phyloP scores from a whole-genome alignment of 2,329 filamentous ascomycete species.

The Xylariales sp. region DNA sequence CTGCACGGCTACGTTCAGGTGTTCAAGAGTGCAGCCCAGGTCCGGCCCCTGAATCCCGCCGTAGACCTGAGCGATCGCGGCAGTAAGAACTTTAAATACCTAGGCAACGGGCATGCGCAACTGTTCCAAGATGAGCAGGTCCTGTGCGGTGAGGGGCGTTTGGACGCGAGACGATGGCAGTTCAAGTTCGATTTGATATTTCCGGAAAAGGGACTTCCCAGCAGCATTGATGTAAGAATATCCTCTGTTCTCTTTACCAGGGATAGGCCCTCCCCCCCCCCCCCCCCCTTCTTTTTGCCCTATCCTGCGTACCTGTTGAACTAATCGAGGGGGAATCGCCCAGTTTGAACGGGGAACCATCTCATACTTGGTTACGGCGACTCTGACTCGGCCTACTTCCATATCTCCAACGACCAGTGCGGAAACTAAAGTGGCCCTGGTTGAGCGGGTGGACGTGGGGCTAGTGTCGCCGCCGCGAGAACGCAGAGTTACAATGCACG shows the following conservation, averaged over 20 bases:
- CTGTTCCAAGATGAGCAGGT: constrained; percentile 81
- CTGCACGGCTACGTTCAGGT: constrained; percentile 77
- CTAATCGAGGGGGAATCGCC: no score
- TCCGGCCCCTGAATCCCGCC: constrained; percentile 36
- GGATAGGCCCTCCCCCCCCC: no score
- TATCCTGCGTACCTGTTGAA: no score
- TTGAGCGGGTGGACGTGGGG: constrained; percentile 83
- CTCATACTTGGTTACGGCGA: constrained; percentile 85
- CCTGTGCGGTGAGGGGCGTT: constrained; percentile 70
- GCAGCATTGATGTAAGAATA: constrained; percentile 82
- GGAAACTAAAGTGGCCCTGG: constrained; percentile 73
- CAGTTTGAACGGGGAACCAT: constrained; percentile 96
- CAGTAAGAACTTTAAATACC: constrained; percentile 48
- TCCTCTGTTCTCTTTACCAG: constrained; percentile 2
- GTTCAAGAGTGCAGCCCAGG: constrained; percentile 62
- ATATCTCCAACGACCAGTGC: constrained; percentile 77
- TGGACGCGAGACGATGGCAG: constrained; percentile 71
- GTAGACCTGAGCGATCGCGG: constrained; percentile 31
- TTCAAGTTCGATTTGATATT: constrained; percentile 75
- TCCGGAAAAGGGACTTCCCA: constrained; percentile 67
- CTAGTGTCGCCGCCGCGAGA: constrained; percentile 69
- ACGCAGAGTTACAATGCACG: constrained; percentile 81
- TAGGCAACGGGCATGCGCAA: constrained; percentile 73
- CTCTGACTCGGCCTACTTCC: constrained; percentile 81
- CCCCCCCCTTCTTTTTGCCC: no score